Base-by-base conservation (phyloP, 306 rosid species). In the Crotalaria pallida region DNA sequence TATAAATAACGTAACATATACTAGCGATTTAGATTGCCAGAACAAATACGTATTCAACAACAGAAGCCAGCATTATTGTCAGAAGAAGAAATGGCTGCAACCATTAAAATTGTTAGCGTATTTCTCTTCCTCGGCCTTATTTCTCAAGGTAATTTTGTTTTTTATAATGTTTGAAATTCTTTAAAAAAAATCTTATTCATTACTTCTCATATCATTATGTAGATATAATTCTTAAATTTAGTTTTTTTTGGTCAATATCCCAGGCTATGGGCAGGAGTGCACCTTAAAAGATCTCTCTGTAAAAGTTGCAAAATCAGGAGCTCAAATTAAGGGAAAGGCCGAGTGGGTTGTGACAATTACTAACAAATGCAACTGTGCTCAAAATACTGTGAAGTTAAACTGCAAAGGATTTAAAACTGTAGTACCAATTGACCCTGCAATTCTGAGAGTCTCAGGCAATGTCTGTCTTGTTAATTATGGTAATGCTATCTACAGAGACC, bases 391-490 rank as follows among this genome's bases (percentile, higher is more conserved):
- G 7, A 15, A 48, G 4, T 21, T 83, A 10, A 58, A 72, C 1
- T 83, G 88, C 48, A 1, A 0, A 0, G 86, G 78, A 19, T 88
- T 82, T 58, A 19, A 67, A 36, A 67, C 80, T 1, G 44, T 40
- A 0, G 29, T 71, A 24, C 18, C 17, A 2, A 1, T 83, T 7
- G 82, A 84, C 48, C 48, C 84, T 38, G 50, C 84, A 4, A 1
- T 82, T 31, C 48, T 86, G 33, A 19, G 19, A 0, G 8, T 63
- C 1, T 58, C 47, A 0, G 70, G 78, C 0, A 1, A 12, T 0
- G 55, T 1, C 1, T 81, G 91, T 73, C 29, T 71, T 8, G 52
- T 85, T 57, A 76, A 79, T 11, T 12, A n/a, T 24, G 89, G 89
- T 2, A 55, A 9, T 10, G 45, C 84, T 4, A 18, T 84, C 26